Percentiles rank a stretch among this genome's conserved stretches.
These are phyloP conservation scores for Boechera divaricarpa DNA, from an alignment of 345 rosid genomes.

Conservation along the genomic window DNA sequence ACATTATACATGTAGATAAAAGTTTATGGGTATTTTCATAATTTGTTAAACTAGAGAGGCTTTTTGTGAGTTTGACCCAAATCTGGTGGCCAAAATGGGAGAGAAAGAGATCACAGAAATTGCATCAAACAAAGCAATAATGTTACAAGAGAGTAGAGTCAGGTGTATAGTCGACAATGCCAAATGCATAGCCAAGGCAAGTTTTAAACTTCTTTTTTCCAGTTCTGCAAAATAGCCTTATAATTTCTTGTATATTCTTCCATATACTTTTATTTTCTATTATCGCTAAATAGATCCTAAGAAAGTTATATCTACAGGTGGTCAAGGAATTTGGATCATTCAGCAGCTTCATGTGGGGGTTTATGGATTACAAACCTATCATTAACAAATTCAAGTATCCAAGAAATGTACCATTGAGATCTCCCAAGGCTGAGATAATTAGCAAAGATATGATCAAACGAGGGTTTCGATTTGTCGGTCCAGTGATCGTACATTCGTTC, in stretches of 20 bases:
- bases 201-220: conserved; percentile 15
- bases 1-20: neutral
- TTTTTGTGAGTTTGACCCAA: conserved; percentile 78
- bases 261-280: neutral
- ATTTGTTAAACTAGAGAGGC: conserved; percentile 60
- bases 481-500: conserved; percentile 90
- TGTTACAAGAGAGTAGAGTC: conserved; percentile 79
- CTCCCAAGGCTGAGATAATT: conserved; percentile 85
- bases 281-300: neutral
- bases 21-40: neutral
- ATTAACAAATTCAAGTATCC: conserved; percentile 74
- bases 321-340: conserved; percentile 82
- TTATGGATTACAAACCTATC: conserved; percentile 76
- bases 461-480: conserved; percentile 91
- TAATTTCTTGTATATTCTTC: neutral
- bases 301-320: conserved; percentile 50
- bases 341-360: conserved; percentile 86
- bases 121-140: conserved; percentile 73
- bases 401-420: conserved; percentile 78
- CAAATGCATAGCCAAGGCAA: conserved; percentile 84
- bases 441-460: conserved; percentile 82
- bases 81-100: conserved; percentile 77
- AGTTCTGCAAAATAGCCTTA: neutral
- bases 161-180: conserved; percentile 90
- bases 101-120: conserved; percentile 79